Conservation (phyloP, 495 filamentous ascomycete genomes). For the Chaetomidium leptoderma region DNA sequence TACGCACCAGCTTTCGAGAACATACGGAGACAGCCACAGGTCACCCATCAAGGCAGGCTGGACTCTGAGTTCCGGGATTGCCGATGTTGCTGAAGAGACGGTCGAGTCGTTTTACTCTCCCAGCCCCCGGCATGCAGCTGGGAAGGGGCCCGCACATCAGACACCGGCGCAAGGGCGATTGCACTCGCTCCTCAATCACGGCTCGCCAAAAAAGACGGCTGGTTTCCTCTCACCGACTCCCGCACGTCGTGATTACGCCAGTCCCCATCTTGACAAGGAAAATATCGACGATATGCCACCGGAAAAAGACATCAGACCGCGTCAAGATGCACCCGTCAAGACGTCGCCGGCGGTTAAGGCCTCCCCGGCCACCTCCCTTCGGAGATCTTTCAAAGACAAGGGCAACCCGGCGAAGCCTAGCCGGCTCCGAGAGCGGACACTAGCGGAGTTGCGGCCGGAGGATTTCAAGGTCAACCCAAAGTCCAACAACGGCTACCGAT, state of each 20-base stretch:
- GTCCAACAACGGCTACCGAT: slow-evolving; percentile 65
- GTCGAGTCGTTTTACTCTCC: slow-evolving; percentile 3
- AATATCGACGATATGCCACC: neutral
- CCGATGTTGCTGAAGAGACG: slow-evolving; percentile 24
- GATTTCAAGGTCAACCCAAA: slow-evolving; percentile 85
- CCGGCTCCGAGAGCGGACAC: slow-evolving; percentile 49
- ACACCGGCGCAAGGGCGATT: slow-evolving; percentile 7
- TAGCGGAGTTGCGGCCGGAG: slow-evolving; percentile 49
- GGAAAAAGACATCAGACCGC: neutral
- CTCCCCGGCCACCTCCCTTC: neutral
- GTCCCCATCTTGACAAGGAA: neutral
- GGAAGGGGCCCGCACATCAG: neutral
- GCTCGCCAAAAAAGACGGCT: slow-evolving; percentile 1
- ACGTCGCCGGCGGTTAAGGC: neutral
- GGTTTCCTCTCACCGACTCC: neutral
- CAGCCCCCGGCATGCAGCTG: neutral
- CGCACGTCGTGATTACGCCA: neutral
- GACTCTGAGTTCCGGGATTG: slow-evolving; percentile 18
- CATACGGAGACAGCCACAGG: neutral
- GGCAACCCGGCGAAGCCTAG: slow-evolving; percentile 28
- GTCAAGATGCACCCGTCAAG: neutral
- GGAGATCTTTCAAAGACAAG: neutral
- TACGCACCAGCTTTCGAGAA: neutral
- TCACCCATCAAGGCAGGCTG: neutral
- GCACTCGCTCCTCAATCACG: slow-evolving; percentile 16